Conservation (phyloP, 352 stramenopile species). For the Phytophthora hybrid region DNA sequence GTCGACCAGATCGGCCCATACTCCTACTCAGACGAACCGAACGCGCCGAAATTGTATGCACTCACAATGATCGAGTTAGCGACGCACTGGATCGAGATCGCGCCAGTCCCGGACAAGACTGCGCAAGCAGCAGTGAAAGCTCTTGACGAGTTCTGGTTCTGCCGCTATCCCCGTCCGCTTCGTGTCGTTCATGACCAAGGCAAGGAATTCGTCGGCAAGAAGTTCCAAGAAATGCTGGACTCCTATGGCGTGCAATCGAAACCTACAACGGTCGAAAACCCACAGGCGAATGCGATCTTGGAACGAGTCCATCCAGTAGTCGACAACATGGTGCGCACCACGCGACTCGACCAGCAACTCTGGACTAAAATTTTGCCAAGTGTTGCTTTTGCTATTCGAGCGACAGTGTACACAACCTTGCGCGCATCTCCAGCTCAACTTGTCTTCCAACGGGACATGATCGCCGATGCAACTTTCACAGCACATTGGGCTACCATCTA, state of each 20-base stretch:
- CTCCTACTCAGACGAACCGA: background rate
- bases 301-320: slow-evolving; percentile 1
- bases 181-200: slow-evolving; percentile 1
- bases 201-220: background rate
- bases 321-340: slow-evolving; percentile 3
- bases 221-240: slow-evolving; percentile 10
- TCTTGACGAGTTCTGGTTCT: slow-evolving; percentile 8
- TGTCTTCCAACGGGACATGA: background rate
- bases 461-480: background rate
- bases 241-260: background rate
- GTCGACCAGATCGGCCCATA: slow-evolving; percentile 6
- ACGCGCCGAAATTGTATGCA: slow-evolving; percentile 3
- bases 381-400: background rate
- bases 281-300: background rate
- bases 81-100: slow-evolving; percentile 6
- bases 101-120: background rate
- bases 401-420: background rate
- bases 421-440: background rate
- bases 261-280: background rate
- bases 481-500: background rate
- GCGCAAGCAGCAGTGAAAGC: background rate
- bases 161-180: background rate
- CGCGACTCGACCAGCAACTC: background rate
- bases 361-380: background rate
- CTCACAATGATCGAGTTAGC: slow-evolving; percentile 9